These are phyloP conservation scores for Amanita muscaria DNA, from an alignment of 768 basidiomycete species.

Conservation along the genomic window DNA sequence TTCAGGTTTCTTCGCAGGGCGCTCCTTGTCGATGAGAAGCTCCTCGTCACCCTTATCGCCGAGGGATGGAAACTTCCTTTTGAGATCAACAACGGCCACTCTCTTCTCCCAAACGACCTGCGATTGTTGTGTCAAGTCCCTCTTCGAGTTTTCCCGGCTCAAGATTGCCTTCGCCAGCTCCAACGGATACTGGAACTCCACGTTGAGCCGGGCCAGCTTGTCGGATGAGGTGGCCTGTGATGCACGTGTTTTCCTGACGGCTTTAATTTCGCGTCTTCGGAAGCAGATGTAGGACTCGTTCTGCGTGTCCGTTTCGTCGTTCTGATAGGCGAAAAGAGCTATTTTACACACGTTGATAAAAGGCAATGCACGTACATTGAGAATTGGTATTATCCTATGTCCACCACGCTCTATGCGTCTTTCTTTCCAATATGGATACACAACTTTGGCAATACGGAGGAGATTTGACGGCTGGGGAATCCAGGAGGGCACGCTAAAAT, in stretches of 20 bases:
- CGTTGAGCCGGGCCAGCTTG: slow-evolving; percentile 72
- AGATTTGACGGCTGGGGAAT: slow-evolving; percentile 56
- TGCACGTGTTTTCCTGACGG: slow-evolving; percentile 88
- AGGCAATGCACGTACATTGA: slow-evolving; percentile 57
- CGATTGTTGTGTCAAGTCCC: slow-evolving; percentile 48
- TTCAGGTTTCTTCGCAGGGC: slow-evolving; percentile 51
- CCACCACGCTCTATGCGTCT: slow-evolving; percentile 75
- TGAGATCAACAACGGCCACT: slow-evolving; percentile 61
- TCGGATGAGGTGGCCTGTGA: slow-evolving; percentile 87
- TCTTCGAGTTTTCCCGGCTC: slow-evolving; percentile 69
- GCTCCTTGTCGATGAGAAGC: slow-evolving; percentile 63
- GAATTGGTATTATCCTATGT: slow-evolving; percentile 73
- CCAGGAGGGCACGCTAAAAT: slow-evolving; percentile 58
- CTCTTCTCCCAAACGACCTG: slow-evolving; percentile 71
- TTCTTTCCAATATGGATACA: slow-evolving; percentile 90
- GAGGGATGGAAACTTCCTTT: slow-evolving; percentile 60
- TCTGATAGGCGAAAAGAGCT: slow-evolving; percentile 31
- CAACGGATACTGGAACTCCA: slow-evolving; percentile 63
- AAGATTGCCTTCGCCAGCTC: slow-evolving; percentile 66
- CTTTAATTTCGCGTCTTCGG: slow-evolving; percentile 89
- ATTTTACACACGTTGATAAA: neutral
- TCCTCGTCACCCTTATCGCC: slow-evolving; percentile 64
- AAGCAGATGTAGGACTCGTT: slow-evolving; percentile 98
- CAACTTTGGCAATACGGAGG: slow-evolving; percentile 55
- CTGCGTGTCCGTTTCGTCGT: slow-evolving; percentile 81